phyloP scores from a whole-genome alignment of 306 rosid genomes.

The Gastrolobium bilobum region DNA sequence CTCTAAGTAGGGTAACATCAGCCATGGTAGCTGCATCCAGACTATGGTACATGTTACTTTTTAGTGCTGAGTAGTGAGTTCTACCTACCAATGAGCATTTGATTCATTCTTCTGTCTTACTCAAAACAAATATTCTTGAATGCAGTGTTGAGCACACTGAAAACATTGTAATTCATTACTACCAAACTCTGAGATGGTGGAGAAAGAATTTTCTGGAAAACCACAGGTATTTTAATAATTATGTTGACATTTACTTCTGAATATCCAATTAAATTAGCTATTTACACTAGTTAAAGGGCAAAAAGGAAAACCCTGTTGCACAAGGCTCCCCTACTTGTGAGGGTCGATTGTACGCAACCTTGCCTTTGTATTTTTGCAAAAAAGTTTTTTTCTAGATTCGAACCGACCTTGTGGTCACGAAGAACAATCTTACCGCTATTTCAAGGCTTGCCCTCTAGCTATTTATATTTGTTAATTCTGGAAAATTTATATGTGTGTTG shows the following conservation, averaged over 20 bases:
- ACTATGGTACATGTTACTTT: slow-evolving; percentile 64
- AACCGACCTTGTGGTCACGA: no score
- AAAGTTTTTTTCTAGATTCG: no score
- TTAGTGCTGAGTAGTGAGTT: background rate
- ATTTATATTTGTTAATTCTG: background rate
- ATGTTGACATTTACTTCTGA: no score
- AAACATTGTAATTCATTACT: slow-evolving; percentile 75
- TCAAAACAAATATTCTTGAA: background rate
- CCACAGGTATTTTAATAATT: slow-evolving; percentile 51
- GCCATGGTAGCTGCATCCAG: slow-evolving; percentile 74
- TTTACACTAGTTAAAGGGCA: no score
- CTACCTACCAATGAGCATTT: background rate
- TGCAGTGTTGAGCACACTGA: slow-evolving; percentile 75
- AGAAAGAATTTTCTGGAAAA: slow-evolving; percentile 65
- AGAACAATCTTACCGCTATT: no score
- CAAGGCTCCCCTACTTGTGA: no score
- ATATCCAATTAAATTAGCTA: no score
- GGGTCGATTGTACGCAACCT: no score
- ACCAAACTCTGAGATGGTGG: slow-evolving; percentile 74
- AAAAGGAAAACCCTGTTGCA: no score
- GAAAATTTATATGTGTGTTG: slow-evolving; percentile 6
- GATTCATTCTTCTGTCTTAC: slow-evolving; percentile 6
- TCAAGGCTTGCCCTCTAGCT: no score
- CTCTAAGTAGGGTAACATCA: slow-evolving; percentile 78
- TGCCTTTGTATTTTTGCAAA: no score